phyloP scores from a whole-genome alignment of 768 basidiomycete genomes.

The Suillus subaureus region DNA sequence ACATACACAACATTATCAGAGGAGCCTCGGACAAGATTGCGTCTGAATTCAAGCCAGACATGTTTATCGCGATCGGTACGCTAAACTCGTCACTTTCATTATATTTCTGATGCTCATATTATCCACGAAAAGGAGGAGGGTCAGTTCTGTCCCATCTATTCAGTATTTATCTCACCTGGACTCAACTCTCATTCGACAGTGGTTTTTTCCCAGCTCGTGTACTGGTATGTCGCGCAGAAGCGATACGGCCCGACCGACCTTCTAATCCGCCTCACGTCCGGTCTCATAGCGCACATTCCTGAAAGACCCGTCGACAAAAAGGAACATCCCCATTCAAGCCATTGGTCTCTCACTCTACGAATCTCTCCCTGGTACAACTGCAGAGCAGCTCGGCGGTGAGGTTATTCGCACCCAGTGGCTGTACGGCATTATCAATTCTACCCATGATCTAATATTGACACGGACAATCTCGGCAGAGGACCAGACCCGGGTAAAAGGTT shows the following conservation, averaged over 20 bases:
- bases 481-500: slow-evolving; percentile 68
- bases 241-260: slow-evolving; percentile 2
- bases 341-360: slow-evolving; percentile 97
- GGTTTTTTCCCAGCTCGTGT: slow-evolving; percentile 97
- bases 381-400: slow-evolving; percentile 75
- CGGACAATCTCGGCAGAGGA: slow-evolving; percentile 43
- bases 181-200: slow-evolving; percentile 40
- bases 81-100: slow-evolving; percentile 2
- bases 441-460: slow-evolving; percentile 6
- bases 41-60: slow-evolving; percentile 79
- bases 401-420: slow-evolving; percentile 98
- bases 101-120: slow-evolving; percentile 1
- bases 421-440: slow-evolving; percentile 44
- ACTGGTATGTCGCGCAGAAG: slow-evolving; percentile 48
- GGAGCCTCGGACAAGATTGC: slow-evolving; percentile 67
- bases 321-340: slow-evolving; percentile 90
- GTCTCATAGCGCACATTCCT: slow-evolving; percentile 76
- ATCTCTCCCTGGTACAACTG: slow-evolving; percentile 73
- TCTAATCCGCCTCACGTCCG: background rate
- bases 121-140: slow-evolving; percentile 67
- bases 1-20: slow-evolving; percentile 88
- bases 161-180: slow-evolving; percentile 17
- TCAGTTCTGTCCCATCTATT: slow-evolving; percentile 42
- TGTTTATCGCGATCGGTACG: slow-evolving; percentile 80
- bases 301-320: slow-evolving; percentile 66